These are phyloP conservation scores for Nymphaea colorata DNA, from an alignment of 164 flowering plant species.

Conservation along the genomic window DNA sequence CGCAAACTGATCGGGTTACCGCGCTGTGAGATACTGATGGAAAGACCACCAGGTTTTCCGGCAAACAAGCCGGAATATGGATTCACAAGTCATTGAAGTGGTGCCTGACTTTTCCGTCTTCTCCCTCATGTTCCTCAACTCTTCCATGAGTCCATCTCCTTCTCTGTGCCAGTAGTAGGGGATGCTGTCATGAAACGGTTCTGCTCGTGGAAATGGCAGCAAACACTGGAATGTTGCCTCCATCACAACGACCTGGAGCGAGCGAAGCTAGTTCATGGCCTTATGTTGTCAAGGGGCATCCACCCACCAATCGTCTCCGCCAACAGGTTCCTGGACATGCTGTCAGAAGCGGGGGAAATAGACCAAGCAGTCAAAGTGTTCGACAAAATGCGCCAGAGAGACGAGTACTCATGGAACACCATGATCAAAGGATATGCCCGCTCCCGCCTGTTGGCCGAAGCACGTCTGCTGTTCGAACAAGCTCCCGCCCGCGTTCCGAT, in stretches of 20 bases:
- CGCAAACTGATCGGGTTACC: no score
- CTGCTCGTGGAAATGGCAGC: background rate
- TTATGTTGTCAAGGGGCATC: background rate
- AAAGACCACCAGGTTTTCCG: no score
- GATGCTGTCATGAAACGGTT: background rate
- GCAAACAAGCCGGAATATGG: no score
- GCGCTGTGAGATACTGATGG: no score
- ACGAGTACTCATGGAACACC: conserved; percentile 72
- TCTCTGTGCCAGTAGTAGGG: no score
- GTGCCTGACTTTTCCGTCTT: no score
- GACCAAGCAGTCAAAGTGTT: conserved; percentile 70
- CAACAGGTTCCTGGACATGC: conserved; percentile 11
- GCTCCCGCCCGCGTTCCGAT: conserved; percentile 34
- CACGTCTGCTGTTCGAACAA: conserved; percentile 34
- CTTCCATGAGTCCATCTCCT: no score
- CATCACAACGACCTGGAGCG: background rate
- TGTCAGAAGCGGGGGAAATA: conserved; percentile 41
- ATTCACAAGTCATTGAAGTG: no score
- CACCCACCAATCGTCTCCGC: conserved; percentile 5
- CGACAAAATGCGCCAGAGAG: conserved; percentile 50
- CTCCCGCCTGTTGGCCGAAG: conserved; percentile 48
- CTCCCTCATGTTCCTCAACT: no score
- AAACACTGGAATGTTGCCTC: background rate
- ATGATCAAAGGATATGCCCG: conserved; percentile 58
- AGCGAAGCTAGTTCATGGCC: background rate